These are phyloP conservation scores for Castanea mollissima DNA, from an alignment of 306 rosid species.

Conservation along the genomic window DNA sequence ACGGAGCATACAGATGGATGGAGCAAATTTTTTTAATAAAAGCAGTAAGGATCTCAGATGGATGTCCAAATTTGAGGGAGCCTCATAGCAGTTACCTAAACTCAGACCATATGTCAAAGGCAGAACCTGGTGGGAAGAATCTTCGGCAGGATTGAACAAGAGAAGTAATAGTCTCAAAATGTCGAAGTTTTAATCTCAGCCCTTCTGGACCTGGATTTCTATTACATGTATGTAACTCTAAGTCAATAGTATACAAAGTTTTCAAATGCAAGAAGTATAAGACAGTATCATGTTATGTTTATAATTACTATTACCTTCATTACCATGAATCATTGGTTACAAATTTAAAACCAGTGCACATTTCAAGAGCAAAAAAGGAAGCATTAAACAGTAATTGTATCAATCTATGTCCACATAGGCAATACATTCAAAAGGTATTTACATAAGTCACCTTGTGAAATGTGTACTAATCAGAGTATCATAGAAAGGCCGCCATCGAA, in stretches of 20 bases:
- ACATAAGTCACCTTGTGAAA: conserved; percentile 74
- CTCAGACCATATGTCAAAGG: conserved; percentile 95
- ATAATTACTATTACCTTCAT: neutral
- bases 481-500: conserved; percentile 86
- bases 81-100: conserved; percentile 66
- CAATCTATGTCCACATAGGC: neutral
- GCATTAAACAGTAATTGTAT: neutral
- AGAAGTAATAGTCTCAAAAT: conserved; percentile 83
- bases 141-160: conserved; percentile 94
- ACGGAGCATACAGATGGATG: conserved; percentile 22
- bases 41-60: neutral
- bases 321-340: neutral
- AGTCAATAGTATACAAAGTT: conserved; percentile 13
- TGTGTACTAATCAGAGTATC: conserved; percentile 81
- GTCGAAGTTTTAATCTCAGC: conserved; percentile 81
- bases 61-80: conserved; percentile 20
- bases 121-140: conserved; percentile 92
- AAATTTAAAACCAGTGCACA: neutral
- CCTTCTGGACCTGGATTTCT: conserved; percentile 99
- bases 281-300: neutral
- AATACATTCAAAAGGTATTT: neutral
- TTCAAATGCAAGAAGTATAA: conserved; percentile 1
- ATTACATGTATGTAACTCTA: conserved; percentile 32
- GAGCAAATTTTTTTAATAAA: neutral
- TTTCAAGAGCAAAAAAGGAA: neutral